Evolutionary conservation across 345 rosid genomes (phyloP).

Genomic region (Eucalyptus tenuipes): DNA sequence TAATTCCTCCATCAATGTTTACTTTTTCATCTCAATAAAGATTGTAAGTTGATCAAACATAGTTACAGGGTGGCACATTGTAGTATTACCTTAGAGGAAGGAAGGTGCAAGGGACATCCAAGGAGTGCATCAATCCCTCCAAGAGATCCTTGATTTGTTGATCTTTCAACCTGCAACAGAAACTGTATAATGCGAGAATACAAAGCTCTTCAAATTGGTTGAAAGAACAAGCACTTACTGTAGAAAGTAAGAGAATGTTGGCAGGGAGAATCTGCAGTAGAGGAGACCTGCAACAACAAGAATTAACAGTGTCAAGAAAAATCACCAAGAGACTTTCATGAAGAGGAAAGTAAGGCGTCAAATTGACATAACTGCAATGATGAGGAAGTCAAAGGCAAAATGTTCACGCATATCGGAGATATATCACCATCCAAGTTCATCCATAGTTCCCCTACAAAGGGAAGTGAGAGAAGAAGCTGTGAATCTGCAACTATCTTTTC

Average conservation of each 20-base stretch:
- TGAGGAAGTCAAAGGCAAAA: conserved; percentile 57
- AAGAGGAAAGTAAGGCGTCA: neutral
- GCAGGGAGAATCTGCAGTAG: conserved; percentile 67
- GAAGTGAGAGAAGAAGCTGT: neutral
- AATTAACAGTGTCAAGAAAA: neutral
- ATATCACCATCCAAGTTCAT: conserved; percentile 86
- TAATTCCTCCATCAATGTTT: neutral
- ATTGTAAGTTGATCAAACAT: neutral
- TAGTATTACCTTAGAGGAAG: conserved; percentile 50
- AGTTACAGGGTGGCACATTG: neutral
- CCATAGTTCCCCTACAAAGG: conserved; percentile 68
- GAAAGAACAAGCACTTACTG: conserved; percentile 34
- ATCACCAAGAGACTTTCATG: neutral
- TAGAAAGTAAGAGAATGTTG: conserved; percentile 57
- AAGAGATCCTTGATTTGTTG: conserved; percentile 74
- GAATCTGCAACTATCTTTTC: neutral
- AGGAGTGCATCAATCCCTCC: conserved; percentile 83
- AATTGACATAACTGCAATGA: conserved; percentile 33
- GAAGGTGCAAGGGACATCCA: conserved; percentile 85
- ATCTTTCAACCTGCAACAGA: conserved; percentile 49
- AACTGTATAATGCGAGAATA: neutral
- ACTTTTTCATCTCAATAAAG: neutral
- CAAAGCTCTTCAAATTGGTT: neutral
- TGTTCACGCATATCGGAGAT: conserved; percentile 76
- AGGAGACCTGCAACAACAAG: conserved; percentile 35